phyloP scores from a whole-genome alignment of 257 asterid species.

The Phtheirospermum japonicum region DNA sequence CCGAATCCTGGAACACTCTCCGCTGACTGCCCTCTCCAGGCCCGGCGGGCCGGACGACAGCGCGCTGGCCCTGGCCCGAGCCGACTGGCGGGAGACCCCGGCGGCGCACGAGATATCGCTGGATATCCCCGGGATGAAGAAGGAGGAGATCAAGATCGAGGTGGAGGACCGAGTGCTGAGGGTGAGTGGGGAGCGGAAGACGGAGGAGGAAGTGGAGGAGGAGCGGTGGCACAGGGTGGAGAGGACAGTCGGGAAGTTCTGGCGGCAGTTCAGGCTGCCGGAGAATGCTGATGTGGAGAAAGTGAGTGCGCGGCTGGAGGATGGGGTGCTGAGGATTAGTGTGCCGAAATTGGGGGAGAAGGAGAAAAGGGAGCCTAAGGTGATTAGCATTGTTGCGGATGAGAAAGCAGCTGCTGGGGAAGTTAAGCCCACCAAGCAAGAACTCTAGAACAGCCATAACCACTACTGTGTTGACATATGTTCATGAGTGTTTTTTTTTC shows the following conservation, averaged over 20 bases:
- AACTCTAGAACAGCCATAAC: slow-evolving; percentile 20
- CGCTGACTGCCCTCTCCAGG: slow-evolving; percentile 28
- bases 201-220: slow-evolving; percentile 55
- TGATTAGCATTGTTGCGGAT: slow-evolving; percentile 38
- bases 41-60: slow-evolving; percentile 17
- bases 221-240: slow-evolving; percentile 88
- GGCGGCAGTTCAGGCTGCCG: slow-evolving; percentile 83
- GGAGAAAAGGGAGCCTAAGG: slow-evolving; percentile 50
- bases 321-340: slow-evolving; percentile 68
- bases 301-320: slow-evolving; percentile 51
- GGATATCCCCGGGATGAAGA: slow-evolving; percentile 73
- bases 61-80: slow-evolving; percentile 47
- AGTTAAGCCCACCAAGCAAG: slow-evolving; percentile 29
- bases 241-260: slow-evolving; percentile 63
- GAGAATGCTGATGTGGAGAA: slow-evolving; percentile 59
- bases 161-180: slow-evolving; percentile 59
- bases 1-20: slow-evolving; percentile 44
- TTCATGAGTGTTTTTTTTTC: too few species aligned
- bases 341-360: slow-evolving; percentile 59
- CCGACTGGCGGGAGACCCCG: slow-evolving; percentile 78
- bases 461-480: too few species aligned
- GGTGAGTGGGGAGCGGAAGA: slow-evolving; percentile 66
- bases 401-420: neutral
- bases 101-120: slow-evolving; percentile 53
- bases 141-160: slow-evolving; percentile 64